Percentiles rank a stretch among this genome's conserved stretches.
Evolutionary conservation across 768 basidiomycete genomes (phyloP).

Genomic region (Russula dissimulans): DNA sequence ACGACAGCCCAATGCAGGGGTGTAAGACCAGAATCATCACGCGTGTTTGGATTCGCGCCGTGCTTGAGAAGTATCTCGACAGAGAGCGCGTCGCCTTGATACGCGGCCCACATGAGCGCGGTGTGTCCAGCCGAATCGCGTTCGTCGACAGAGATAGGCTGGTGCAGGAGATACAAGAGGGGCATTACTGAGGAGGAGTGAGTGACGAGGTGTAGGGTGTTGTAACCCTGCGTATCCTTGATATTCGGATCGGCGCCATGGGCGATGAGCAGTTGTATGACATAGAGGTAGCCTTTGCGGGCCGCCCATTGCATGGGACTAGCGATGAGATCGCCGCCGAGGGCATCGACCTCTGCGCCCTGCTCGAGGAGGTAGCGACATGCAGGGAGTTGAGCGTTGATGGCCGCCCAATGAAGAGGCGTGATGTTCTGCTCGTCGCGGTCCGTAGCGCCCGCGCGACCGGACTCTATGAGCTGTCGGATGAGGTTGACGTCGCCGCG

Average conservation of each 20-base stretch:
- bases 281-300: conserved; percentile 90
- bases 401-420: conserved; percentile 96
- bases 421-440: conserved; percentile 89
- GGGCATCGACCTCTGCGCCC: conserved; percentile 90
- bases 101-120: conserved; percentile 96
- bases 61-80: conserved; percentile 86
- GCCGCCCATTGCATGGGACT: conserved; percentile 99
- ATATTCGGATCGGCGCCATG: conserved; percentile 92
- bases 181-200: conserved; percentile 96
- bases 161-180: conserved; percentile 81
- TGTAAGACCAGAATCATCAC: conserved; percentile 75
- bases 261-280: conserved; percentile 84
- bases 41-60: conserved; percentile 68
- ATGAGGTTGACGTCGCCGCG: conserved; percentile 68
- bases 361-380: conserved; percentile 84
- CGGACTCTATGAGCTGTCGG: conserved; percentile 59
- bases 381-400: conserved; percentile 87
- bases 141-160: conserved; percentile 87
- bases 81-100: conserved; percentile 94
- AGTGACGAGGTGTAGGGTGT: conserved; percentile 88
- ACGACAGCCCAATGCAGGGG: conserved; percentile 98
- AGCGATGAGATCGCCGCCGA: conserved; percentile 89
- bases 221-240: conserved; percentile 90
- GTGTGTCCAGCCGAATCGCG: conserved; percentile 91
- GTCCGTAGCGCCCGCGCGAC: conserved; percentile 62